Conservation (phyloP, 768 basidiomycete genomes). For the Megacollybia marginata region DNA sequence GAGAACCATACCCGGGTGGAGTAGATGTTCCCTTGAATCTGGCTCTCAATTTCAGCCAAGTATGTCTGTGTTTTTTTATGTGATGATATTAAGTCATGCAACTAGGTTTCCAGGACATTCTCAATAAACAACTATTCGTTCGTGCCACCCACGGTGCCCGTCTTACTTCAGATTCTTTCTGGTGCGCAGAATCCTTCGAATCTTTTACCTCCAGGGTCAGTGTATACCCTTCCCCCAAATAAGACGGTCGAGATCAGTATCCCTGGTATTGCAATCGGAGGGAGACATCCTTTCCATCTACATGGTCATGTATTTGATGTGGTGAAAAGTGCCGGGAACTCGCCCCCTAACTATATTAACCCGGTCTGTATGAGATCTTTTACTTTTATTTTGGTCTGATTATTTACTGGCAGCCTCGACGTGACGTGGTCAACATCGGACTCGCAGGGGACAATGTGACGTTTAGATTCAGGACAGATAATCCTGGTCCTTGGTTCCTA, state of each 20-base stretch:
- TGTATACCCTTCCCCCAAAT: conserved; percentile 29
- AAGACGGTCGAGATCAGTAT: conserved; percentile 30
- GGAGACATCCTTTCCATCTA: conserved; percentile 22
- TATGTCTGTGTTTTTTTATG: conserved; percentile 4
- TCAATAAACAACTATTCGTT: conserved; percentile 6
- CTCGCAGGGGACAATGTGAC: conserved; percentile 36
- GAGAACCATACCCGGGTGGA: neutral
- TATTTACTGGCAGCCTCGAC: conserved; percentile 5
- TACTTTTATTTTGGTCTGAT: too few species aligned
- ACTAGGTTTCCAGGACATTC: conserved; percentile 3
- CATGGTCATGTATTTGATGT: conserved; percentile 32
- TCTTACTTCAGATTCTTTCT: conserved; percentile 26
- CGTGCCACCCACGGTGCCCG: conserved; percentile 18
- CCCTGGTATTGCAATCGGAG: conserved; percentile 11
- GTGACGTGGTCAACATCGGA: conserved; percentile 43
- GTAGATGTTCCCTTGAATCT: neutral
- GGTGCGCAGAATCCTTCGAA: conserved; percentile 17
- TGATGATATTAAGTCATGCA: conserved; percentile 7
- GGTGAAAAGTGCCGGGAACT: conserved; percentile 27
- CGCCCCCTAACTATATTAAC: conserved; percentile 32
- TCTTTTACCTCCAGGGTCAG: conserved; percentile 24
- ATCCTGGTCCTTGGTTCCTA: conserved; percentile 56
- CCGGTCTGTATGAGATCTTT: conserved; percentile 25
- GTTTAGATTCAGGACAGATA: conserved; percentile 57
- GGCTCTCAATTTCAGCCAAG: conserved; percentile 9